Percentiles rank a stretch among this genome's conserved stretches.
phyloP scores from a whole-genome alignment of 495 filamentous ascomycete species.

The Penicillium macrosclerotiorum region DNA sequence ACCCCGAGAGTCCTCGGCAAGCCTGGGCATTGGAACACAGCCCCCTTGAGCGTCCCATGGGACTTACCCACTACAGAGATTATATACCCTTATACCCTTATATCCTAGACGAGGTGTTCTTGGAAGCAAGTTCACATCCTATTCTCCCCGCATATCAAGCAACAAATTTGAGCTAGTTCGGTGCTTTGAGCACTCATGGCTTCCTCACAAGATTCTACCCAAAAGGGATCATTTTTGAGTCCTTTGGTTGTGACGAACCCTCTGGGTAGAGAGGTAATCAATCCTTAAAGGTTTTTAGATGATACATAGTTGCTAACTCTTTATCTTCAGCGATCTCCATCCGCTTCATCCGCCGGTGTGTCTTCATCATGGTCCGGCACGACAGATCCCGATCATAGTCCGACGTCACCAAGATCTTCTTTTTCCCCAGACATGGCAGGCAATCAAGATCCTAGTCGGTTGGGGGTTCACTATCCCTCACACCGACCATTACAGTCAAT shows the following conservation, averaged over 20 bases:
- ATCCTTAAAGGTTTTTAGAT: not conserved
- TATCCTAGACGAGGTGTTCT: too few species aligned
- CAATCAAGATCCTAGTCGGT: slow-evolving; percentile 21
- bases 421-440: slow-evolving; percentile 31
- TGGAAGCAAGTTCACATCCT: not conserved
- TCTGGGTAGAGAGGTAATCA: slow-evolving; percentile 24
- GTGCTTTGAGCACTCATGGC: slow-evolving; percentile 17
- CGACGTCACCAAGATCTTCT: slow-evolving; percentile 23
- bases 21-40: too few species aligned
- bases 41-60: too few species aligned
- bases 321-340: slow-evolving; percentile 17
- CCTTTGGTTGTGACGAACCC: slow-evolving; percentile 18
- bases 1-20: too few species aligned
- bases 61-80: too few species aligned
- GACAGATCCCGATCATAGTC: slow-evolving; percentile 24
- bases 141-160: slow-evolving; percentile 8
- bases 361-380: slow-evolving; percentile 22
- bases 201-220: slow-evolving; percentile 14
- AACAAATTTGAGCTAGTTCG: slow-evolving; percentile 1
- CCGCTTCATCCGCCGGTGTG: slow-evolving; percentile 14
- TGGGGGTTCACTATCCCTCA: slow-evolving; percentile 33
- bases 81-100: too few species aligned
- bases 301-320: slow-evolving; percentile 1
- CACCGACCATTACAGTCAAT: slow-evolving; percentile 41
- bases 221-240: slow-evolving; percentile 16